Evolutionary conservation across 495 filamentous ascomycete species (phyloP).

Genomic region (Paragyromitra xinjiangensis): DNA sequence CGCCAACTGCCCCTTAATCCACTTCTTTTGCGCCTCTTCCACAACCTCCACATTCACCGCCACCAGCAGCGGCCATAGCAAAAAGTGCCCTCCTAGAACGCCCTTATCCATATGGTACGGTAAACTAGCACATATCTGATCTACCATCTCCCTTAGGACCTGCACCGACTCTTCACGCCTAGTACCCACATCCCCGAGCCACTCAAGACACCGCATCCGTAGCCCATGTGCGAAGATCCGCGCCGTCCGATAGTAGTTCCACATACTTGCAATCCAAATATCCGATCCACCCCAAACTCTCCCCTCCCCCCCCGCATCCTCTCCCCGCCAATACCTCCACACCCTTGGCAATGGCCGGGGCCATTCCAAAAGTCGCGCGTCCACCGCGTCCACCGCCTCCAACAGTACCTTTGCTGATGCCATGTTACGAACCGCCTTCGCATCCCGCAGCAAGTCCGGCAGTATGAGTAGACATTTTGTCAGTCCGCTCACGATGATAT

Average conservation of each 20-base stretch:
- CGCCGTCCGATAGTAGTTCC: not conserved
- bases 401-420: not conserved
- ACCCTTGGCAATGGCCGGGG: not conserved
- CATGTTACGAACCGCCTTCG: not conserved
- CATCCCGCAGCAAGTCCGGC: not conserved
- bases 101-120: not conserved
- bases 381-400: not conserved
- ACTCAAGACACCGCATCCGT: not conserved
- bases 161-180: not conserved
- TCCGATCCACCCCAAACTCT: not conserved
- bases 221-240: not conserved
- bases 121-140: not conserved
- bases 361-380: not conserved
- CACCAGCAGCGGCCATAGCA: not conserved
- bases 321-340: not conserved
- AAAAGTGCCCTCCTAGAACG: not conserved
- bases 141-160: not conserved
- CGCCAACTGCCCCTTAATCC: not conserved
- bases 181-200: not conserved
- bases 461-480: not conserved
- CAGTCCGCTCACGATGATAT: not conserved
- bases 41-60: not conserved
- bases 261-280: constrained; percentile 1
- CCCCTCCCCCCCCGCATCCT: not conserved
- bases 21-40: not conserved